These are phyloP conservation scores for Pontederia paniculata DNA, from an alignment of 176 grass and related monocot species.

Conservation along the genomic window DNA sequence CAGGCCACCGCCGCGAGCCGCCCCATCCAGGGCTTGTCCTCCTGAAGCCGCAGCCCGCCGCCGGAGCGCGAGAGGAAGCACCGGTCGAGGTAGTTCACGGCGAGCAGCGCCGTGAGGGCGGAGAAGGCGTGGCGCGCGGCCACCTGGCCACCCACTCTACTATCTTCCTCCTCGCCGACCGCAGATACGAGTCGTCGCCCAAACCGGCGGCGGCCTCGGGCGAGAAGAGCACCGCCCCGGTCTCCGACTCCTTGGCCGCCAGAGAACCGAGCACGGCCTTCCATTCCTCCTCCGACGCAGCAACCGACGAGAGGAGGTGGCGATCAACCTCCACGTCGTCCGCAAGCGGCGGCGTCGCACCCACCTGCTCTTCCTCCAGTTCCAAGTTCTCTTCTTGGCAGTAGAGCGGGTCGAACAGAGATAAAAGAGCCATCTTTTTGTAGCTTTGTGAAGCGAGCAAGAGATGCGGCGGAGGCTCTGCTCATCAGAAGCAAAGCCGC, in stretches of 20 bases:
- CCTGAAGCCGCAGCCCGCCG: slow-evolving; percentile 27
- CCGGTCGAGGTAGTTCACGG: slow-evolving; percentile 5
- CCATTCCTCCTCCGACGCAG: neutral
- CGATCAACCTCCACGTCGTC: neutral
- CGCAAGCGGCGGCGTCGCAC: neutral
- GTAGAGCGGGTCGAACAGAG: slow-evolving; percentile 11
- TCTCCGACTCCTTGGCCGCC: neutral
- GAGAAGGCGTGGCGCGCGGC: slow-evolving; percentile 8
- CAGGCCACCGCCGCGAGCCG: slow-evolving; percentile 55
- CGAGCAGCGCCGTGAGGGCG: slow-evolving; percentile 6
- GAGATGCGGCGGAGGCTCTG: neutral
- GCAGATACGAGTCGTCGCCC: neutral
- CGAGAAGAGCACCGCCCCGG: no score
- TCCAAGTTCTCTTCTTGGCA: slow-evolving; percentile 12
- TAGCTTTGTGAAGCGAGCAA: neutral
- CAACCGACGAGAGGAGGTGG: neutral
- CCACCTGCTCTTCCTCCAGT: neutral
- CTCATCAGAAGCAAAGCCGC: neutral
- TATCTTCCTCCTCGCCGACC: neutral
- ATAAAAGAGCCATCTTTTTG: slow-evolving; percentile 7
- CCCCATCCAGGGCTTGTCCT: slow-evolving; percentile 47
- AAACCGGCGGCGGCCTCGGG: neutral
- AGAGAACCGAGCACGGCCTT: neutral
- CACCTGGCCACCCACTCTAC: slow-evolving; percentile 5
- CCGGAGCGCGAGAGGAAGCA: slow-evolving; percentile 13